Evolutionary conservation across 208 protist species (phyloP).

Genomic region (Leishmania mexicana): DNA sequence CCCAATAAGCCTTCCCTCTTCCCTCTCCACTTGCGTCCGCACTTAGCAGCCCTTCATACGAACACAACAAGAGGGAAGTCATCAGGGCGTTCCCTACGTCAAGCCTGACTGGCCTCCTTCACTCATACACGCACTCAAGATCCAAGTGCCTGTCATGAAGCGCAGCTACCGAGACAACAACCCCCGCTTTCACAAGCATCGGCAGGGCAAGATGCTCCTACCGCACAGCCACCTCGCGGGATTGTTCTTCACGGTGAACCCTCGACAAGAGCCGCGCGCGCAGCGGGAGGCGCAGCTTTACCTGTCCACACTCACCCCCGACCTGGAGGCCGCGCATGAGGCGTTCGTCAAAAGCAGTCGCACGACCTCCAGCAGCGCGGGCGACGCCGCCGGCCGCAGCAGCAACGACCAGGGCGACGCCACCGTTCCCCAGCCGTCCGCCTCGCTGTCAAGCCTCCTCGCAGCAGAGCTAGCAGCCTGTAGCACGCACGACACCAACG

Average conservation of each 20-base stretch:
- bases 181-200: conserved; percentile 72
- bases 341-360: neutral
- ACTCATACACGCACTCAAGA: neutral
- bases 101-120: neutral
- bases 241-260: conserved; percentile 77
- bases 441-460: conserved; percentile 33
- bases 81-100: neutral
- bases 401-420: conserved; percentile 6
- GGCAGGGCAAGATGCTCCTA: conserved; percentile 61
- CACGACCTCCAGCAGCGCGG: neutral
- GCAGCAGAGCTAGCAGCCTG: conserved; percentile 35
- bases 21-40: neutral
- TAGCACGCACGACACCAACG: conserved; percentile 13
- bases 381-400: neutral
- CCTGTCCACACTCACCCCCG: conserved; percentile 53
- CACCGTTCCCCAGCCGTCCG: conserved; percentile 12
- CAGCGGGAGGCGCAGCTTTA: conserved; percentile 77
- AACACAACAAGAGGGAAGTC: neutral
- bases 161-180: conserved; percentile 53
- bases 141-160: conserved; percentile 13
- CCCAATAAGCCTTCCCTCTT: neutral
- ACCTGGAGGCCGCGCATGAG: conserved; percentile 44
- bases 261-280: conserved; percentile 61
- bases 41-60: neutral
- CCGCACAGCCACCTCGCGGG: conserved; percentile 66